These are phyloP conservation scores for Kuraishia cidri DNA, from an alignment of 805 yeast genomes.

Conservation along the genomic window DNA sequence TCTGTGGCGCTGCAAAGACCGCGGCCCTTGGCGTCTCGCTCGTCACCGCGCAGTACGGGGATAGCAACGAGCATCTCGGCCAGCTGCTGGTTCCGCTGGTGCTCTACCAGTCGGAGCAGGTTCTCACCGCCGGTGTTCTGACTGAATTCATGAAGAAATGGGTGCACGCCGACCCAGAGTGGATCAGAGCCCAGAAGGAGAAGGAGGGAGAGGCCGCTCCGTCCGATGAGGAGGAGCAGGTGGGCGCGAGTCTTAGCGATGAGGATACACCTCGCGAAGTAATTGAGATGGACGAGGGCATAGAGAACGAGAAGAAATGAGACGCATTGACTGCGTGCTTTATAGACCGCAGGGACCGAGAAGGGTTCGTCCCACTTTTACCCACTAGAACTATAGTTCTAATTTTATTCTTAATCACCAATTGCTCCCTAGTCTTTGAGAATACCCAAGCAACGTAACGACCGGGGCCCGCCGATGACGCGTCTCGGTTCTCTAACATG, in stretches of 20 bases:
- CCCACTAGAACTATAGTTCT: no score
- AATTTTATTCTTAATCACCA: no score
- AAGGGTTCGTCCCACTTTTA: no score
- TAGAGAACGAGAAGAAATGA: no score
- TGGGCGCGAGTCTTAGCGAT: no score
- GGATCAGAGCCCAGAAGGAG: conserved; percentile 4
- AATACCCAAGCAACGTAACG: no score
- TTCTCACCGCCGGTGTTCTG: conserved; percentile 67
- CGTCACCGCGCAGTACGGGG: conserved; percentile 60
- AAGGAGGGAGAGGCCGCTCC: background rate
- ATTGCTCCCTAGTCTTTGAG: no score
- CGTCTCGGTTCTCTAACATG: no score
- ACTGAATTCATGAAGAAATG: conserved; percentile 63
- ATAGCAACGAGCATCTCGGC: conserved; percentile 52
- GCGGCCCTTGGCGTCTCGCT: conserved; percentile 88
- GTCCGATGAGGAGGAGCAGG: background rate
- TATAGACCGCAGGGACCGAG: no score
- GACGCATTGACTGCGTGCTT: no score
- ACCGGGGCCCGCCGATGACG: no score
- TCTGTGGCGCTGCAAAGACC: conserved; percentile 91
- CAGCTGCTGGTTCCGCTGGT: conserved; percentile 77
- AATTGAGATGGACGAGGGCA: background rate
- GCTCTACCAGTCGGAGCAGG: conserved; percentile 82
- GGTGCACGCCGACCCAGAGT: conserved; percentile 31
- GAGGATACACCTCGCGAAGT: no score